Percentiles rank a stretch among this genome's conserved stretches.
Evolutionary conservation across 78 protist species (phyloP).

Genomic region (Guillardia theta): DNA sequence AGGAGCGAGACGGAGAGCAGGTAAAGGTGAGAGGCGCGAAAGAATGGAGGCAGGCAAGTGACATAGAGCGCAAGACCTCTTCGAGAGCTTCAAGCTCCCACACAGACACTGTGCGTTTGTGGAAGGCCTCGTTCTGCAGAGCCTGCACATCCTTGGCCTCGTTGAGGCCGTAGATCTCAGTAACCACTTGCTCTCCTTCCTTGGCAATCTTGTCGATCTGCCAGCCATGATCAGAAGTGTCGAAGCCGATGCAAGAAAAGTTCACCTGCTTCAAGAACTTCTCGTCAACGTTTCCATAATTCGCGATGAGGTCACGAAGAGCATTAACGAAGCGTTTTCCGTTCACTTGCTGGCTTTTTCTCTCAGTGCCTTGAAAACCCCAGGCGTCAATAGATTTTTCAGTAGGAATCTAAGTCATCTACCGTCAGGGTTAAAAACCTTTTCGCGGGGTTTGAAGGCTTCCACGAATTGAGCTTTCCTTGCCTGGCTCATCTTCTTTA

Average conservation of each 20-base stretch:
- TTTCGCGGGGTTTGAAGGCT: slow-evolving; percentile 15
- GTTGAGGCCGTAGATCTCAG: neutral
- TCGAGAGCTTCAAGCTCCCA: neutral
- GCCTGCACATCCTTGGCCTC: neutral
- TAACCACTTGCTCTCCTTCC: neutral
- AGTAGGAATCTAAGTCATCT: too few species aligned
- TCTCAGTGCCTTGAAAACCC: too few species aligned
- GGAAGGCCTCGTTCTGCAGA: neutral
- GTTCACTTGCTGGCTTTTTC: neutral
- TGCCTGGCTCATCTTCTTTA: neutral
- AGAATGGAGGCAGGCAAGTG: neutral
- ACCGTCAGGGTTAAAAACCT: too few species aligned
- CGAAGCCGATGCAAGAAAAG: neutral
- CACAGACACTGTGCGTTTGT: slow-evolving; percentile 2
- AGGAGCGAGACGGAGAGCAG: neutral
- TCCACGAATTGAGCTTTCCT: neutral
- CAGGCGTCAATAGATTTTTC: too few species aligned
- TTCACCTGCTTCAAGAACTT: neutral
- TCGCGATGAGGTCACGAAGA: neutral
- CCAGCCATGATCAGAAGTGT: neutral
- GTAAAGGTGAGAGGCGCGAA: neutral
- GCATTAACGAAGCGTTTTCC: neutral
- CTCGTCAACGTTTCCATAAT: neutral
- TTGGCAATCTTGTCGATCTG: neutral
- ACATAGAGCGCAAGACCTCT: neutral